Evolutionary conservation across 495 filamentous ascomycete species (phyloP).

Genomic region (Neohortaea acidophila): DNA sequence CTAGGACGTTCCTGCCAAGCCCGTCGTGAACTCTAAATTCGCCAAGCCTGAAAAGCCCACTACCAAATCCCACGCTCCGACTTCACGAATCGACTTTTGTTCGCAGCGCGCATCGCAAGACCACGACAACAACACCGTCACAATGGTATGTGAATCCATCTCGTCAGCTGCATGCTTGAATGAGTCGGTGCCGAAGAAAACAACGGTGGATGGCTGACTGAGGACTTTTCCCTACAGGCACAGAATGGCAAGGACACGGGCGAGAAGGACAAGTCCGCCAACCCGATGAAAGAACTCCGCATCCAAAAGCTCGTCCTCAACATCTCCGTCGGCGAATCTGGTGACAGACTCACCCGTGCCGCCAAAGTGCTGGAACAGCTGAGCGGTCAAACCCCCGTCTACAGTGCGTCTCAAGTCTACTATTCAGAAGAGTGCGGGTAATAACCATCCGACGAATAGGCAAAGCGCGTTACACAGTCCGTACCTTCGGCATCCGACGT

Average conservation of each 20-base stretch:
- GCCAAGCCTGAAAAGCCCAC: too few relatives aligned
- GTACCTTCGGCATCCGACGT: conserved; percentile 99
- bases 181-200: too few relatives aligned
- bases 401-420: conserved; percentile 46
- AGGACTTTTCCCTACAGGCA: neutral
- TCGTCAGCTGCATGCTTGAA: neutral
- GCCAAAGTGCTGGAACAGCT: conserved; percentile 99
- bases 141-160: conserved; percentile 15
- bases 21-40: too few relatives aligned
- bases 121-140: conserved; percentile 17
- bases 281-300: conserved; percentile 98
- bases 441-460: conserved; percentile 36
- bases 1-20: too few relatives aligned
- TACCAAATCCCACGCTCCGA: too few relatives aligned
- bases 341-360: conserved; percentile 98
- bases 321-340: conserved; percentile 99
- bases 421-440: neutral
- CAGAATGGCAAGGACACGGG: conserved; percentile 6
- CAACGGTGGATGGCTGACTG: neutral
- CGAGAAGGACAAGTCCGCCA: conserved; percentile 44
- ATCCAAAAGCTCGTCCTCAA: conserved; percentile 99
- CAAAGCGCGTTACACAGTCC: conserved; percentile 99
- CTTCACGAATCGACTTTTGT: too few relatives aligned
- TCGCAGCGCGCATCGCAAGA: conserved; percentile 15
- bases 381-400: conserved; percentile 98